Conservation (phyloP, 345 rosid species). For the Lagerstroemia speciosa region DNA sequence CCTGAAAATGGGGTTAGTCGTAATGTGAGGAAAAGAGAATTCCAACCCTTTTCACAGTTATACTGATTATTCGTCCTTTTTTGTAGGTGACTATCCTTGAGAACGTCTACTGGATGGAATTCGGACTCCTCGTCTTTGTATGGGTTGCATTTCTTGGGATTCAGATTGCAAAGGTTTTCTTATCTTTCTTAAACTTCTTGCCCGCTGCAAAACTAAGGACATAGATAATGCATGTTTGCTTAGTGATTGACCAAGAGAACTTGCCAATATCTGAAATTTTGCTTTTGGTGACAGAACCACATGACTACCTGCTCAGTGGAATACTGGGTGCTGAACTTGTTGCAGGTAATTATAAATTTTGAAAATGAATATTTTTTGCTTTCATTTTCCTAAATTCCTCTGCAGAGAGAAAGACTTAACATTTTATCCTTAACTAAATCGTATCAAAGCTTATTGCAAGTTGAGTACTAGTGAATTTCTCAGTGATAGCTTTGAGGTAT, state of each 20-base stretch:
- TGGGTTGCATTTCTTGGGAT: slow-evolving; percentile 37
- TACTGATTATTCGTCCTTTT: background rate
- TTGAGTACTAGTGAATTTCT: background rate
- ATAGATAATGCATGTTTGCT: background rate
- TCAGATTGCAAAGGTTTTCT: slow-evolving; percentile 38
- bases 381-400: background rate
- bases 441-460: background rate
- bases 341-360: slow-evolving; percentile 26
- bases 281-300: slow-evolving; percentile 22
- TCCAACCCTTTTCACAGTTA: background rate
- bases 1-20: background rate
- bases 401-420: background rate
- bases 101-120: slow-evolving; percentile 38
- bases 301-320: slow-evolving; percentile 30
- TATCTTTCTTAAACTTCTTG: background rate
- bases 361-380: background rate
- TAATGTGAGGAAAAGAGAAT: background rate
- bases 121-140: slow-evolving; percentile 36
- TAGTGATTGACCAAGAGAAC: background rate
- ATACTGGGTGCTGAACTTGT: slow-evolving; percentile 39
- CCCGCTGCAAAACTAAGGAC: background rate
- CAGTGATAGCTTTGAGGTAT: background rate
- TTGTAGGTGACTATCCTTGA: slow-evolving; percentile 27
- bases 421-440: background rate
- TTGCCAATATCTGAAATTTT: background rate